These are phyloP conservation scores for Ophiostoma himal-ulmi DNA, from an alignment of 2,329 filamentous ascomycete species.

Conservation along the genomic window DNA sequence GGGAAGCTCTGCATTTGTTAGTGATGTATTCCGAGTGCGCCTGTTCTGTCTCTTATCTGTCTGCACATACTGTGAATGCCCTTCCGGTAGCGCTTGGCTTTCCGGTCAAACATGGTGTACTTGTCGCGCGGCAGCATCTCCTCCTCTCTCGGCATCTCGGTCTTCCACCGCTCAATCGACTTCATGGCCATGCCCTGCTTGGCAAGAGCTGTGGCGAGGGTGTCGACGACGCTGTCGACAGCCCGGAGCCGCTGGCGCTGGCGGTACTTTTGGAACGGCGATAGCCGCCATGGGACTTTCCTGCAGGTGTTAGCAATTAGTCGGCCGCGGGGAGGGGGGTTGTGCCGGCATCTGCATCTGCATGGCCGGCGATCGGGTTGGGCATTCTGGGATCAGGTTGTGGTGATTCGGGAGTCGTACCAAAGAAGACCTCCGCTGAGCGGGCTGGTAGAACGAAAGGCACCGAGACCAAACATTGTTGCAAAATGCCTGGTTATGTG, in stretches of 20 bases:
- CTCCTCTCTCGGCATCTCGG: conserved; percentile 88
- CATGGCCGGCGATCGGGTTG: background rate
- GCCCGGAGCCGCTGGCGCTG: conserved; percentile 76
- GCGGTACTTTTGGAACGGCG: conserved; percentile 80
- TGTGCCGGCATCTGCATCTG: background rate
- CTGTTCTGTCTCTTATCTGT: background rate
- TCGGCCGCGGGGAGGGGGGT: background rate
- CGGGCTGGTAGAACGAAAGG: conserved; percentile 72
- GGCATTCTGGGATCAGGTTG: background rate
- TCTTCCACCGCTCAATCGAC: conserved; percentile 83
- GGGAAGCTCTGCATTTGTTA: conserved; percentile 56
- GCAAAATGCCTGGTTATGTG: conserved; percentile 4
- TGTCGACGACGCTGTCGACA: conserved; percentile 82
- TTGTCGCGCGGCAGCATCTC: conserved; percentile 97
- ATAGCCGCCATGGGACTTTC: conserved; percentile 98
- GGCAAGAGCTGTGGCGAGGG: conserved; percentile 69
- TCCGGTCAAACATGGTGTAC: conserved; percentile 95
- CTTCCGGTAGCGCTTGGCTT: conserved; percentile 93
- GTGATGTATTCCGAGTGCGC: conserved; percentile 11
- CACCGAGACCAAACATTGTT: conserved; percentile 75
- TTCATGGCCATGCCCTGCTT: conserved; percentile 67
- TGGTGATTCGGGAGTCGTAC: conserved; percentile 40
- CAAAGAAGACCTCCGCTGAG: conserved; percentile 78
- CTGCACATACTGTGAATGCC: conserved; percentile 87
- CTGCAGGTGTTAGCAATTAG: conserved; percentile 33